Base-by-base conservation (phyloP, 306 rosid genomes). In the cucumber (Cucumis sativus) region DNA sequence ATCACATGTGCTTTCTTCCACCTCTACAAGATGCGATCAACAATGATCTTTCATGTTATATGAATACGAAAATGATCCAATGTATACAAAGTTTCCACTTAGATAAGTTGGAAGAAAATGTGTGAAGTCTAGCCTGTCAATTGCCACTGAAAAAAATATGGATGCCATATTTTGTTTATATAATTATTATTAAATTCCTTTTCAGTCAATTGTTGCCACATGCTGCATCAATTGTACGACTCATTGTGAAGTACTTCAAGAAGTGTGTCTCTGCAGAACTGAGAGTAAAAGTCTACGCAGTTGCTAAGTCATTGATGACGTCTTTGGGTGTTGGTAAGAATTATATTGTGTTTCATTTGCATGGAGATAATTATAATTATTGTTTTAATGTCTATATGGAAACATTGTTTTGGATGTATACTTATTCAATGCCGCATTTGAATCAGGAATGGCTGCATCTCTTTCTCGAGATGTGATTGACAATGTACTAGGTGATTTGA, bases 181-280 rank as follows among this genome's bases (percentile, higher is more conserved):
- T 52, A 74, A 30, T 54, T 25, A 6, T 20, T 80, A 75, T 83
- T 78, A 21, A 69, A 69, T 85, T 56, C 75, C 25, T 67, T 77
- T 87, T 84, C 91, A 96, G 99, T 83, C 92, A 89, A 82, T 80
- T 91, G 76, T 81, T 96, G 79, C 97, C 99, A 1, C 83, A 92
- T 75, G 92, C 93, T 74, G 90, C 92, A 60, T 82, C 76, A 51
- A 80, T 87, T 33, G 84, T 82, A 55, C 93, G 88, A 57, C 84
- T 96, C 51, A 81, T 89, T 75, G 83, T 92, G 16, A 82, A 62
- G 74, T 92, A 91, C 85, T 91, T 96, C 84, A 92, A 81, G 82
- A 85, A 80, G 64, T 96, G 96, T 80, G 83, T 76, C 2, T 73
- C 90, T 83, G 88, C 97, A 17, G 91, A 91, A 67, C 56, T 96